These are phyloP conservation scores for Mucor circinelloides DNA, from an alignment of 371 early-diverging fungal species.

Conservation along the genomic window DNA sequence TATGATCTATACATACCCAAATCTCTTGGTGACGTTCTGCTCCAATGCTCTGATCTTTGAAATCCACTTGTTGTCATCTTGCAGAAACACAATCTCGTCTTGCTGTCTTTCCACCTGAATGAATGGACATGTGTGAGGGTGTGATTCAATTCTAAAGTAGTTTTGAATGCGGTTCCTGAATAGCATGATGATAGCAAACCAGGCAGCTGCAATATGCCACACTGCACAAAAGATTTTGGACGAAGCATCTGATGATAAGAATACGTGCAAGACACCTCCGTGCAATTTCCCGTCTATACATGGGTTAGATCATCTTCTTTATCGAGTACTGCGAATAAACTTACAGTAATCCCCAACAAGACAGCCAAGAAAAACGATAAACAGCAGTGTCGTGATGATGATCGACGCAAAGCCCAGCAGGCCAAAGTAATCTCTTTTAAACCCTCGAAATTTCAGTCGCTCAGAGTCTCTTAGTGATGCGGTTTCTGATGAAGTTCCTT, in stretches of 20 bases:
- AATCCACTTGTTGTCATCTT: constrained; percentile 42
- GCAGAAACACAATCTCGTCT: constrained; percentile 51
- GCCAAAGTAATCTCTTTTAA: constrained; percentile 58
- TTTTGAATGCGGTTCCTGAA: constrained; percentile 47
- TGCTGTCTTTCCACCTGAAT: constrained; percentile 69
- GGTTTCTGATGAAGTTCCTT: constrained; percentile 14
- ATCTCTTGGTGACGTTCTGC: constrained; percentile 5
- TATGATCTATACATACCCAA: constrained; percentile 6
- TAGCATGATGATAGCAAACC: constrained; percentile 59
- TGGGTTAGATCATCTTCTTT: not conserved
- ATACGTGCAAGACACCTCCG: constrained; percentile 39
- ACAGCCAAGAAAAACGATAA: constrained; percentile 64
- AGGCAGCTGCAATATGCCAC: constrained; percentile 67
- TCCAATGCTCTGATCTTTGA: constrained; percentile 33
- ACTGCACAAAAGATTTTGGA: constrained; percentile 63
- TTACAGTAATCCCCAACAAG: constrained; percentile 75
- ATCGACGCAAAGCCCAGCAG: constrained; percentile 53
- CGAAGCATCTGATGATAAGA: constrained; percentile 56
- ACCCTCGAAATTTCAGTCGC: constrained; percentile 65
- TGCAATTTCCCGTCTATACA: constrained; percentile 43
- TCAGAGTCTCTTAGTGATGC: constrained; percentile 43
- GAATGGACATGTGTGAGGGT: constrained; percentile 48
- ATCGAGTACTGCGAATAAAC: constrained; percentile 8
- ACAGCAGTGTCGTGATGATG: constrained; percentile 57
- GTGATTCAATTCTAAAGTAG: constrained; percentile 60